phyloP scores from a whole-genome alignment of 192 early-diverging fungal species.

The Chytriomyces confervae region DNA sequence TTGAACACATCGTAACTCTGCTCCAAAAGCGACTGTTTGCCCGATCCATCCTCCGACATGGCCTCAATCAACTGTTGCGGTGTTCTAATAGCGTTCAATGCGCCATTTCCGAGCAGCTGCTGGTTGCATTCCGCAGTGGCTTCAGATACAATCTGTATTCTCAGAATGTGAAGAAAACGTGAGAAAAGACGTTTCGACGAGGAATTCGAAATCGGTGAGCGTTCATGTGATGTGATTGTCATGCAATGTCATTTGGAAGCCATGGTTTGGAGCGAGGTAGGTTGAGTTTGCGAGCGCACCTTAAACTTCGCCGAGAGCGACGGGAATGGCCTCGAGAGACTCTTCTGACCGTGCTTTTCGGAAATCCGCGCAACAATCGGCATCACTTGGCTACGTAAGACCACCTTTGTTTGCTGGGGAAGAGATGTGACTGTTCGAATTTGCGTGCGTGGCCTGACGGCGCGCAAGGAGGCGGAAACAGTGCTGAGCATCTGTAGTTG shows the following conservation, averaged over 20 bases:
- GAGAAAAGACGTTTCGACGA: neutral
- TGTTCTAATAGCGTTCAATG: constrained; percentile 56
- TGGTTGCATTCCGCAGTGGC: constrained; percentile 72
- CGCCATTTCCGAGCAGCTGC: constrained; percentile 66
- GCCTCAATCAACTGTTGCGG: neutral
- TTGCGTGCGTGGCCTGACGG: too few species aligned
- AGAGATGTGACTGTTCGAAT: too few species aligned
- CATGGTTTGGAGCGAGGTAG: neutral
- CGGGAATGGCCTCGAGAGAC: neutral
- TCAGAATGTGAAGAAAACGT: neutral
- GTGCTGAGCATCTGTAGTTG: too few species aligned
- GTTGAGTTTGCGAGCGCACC: neutral
- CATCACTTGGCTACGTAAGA: too few species aligned
- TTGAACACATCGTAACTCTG: constrained; percentile 33
- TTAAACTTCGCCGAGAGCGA: constrained; percentile 27
- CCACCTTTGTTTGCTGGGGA: too few species aligned
- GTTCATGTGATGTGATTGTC: too few species aligned
- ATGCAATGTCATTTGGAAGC: too few species aligned
- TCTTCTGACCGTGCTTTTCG: too few species aligned
- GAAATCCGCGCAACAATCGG: too few species aligned
- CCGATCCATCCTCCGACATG: neutral
- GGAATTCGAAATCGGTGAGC: neutral
- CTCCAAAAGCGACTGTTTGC: constrained; percentile 10
- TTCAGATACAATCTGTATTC: constrained; percentile 20
- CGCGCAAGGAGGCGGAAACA: too few species aligned